Percentiles rank a stretch among this genome's conserved stretches.
Conservation (phyloP, 2,329 filamentous ascomycete species). For the Akanthomyces muscarius region DNA sequence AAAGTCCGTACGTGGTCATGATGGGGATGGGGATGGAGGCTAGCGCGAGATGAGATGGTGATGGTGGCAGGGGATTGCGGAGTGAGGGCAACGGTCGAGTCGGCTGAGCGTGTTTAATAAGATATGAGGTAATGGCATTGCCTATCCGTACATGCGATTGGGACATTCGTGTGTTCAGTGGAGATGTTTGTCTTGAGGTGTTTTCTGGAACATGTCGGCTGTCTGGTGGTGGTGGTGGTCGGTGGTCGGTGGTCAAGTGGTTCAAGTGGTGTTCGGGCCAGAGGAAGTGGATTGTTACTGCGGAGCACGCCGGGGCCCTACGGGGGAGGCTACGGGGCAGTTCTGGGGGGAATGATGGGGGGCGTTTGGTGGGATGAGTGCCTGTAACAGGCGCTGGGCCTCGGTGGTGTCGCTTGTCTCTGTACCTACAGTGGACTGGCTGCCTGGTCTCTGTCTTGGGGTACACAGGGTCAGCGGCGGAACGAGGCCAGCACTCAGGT, state of each 20-base stretch:
- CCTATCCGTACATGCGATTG: neutral
- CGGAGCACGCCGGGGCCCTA: constrained; percentile 18
- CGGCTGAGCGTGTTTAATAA: neutral
- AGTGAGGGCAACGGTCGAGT: neutral
- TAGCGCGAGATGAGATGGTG: neutral
- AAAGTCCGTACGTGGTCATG: constrained; percentile 4
- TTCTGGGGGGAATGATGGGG: neutral
- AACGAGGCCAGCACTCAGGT: neutral
- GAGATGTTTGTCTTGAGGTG: neutral
- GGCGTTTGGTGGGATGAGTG: neutral
- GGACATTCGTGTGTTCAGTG: neutral
- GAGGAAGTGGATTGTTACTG: constrained; percentile 12
- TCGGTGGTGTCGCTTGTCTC: neutral
- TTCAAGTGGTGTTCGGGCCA: constrained; percentile 10
- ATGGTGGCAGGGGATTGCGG: neutral
- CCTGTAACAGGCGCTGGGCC: neutral
- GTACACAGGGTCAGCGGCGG: neutral
- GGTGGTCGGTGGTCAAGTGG: neutral
- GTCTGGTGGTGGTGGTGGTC: neutral
- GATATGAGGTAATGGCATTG: neutral
- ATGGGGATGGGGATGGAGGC: neutral
- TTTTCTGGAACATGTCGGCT: neutral
- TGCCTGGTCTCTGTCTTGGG: neutral
- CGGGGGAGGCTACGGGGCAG: neutral
- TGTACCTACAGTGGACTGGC: no score